Conservation (phyloP, 108 stramenopile species). For the Nannochloropsis gaditana region DNA sequence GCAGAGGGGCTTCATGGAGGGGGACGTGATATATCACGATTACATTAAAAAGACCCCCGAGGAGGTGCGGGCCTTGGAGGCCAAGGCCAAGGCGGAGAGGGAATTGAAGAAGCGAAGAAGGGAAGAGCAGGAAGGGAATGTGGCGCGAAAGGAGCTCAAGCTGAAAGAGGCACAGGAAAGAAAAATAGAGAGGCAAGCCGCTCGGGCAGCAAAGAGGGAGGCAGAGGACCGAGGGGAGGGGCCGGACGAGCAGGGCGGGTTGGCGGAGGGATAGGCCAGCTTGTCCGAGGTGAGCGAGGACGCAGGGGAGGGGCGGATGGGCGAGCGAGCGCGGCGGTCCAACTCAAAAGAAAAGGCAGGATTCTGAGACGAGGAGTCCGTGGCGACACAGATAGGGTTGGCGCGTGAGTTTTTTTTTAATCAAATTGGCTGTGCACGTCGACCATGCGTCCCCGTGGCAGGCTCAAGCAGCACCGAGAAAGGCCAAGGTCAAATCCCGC, state of each 20-base stretch:
- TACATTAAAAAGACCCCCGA: slow-evolving; percentile 56
- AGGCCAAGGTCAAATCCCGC: too few relatives aligned
- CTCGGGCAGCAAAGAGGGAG: background rate
- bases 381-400: background rate
- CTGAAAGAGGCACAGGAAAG: slow-evolving; percentile 41
- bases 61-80: slow-evolving; percentile 27
- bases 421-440: background rate
- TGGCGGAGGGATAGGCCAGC: background rate
- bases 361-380: slow-evolving; percentile 12
- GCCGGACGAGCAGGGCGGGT: background rate
- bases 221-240: background rate
- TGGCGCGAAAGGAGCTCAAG: slow-evolving; percentile 50
- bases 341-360: slow-evolving; percentile 3
- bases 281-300: background rate
- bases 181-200: background rate
- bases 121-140: slow-evolving; percentile 55
- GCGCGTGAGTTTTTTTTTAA: background rate
- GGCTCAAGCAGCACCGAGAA: background rate
- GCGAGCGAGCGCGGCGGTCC: background rate
- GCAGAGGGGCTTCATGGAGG: slow-evolving; percentile 79
- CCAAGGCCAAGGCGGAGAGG: slow-evolving; percentile 40
- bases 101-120: slow-evolving; percentile 42
- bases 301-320: slow-evolving; percentile 14
- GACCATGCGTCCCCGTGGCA: background rate
- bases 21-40: slow-evolving; percentile 97